These are phyloP conservation scores for Martensiomyces pterosporus DNA, from an alignment of 192 early-diverging fungal species.

Conservation along the genomic window DNA sequence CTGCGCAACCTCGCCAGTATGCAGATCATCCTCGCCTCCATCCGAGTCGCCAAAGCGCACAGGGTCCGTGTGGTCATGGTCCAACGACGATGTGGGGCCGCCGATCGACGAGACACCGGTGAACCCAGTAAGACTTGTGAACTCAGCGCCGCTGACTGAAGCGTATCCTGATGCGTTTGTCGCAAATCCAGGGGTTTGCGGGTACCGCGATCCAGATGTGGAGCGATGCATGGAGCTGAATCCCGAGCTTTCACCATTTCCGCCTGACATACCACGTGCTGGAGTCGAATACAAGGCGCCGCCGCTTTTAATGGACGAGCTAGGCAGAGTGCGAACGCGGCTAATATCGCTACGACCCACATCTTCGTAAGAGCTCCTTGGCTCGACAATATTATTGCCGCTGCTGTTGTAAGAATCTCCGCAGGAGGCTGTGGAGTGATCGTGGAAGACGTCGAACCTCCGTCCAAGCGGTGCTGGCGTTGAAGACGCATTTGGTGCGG, in stretches of 20 bases:
- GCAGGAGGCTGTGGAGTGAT: conserved; percentile 4
- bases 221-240: not conserved
- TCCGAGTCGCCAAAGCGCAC: conserved; percentile 9
- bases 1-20: conserved; percentile 1
- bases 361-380: not conserved
- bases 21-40: conserved; percentile 4
- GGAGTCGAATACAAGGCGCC: conserved; percentile 10
- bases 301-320: too few relatives aligned
- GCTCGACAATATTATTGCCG: not conserved
- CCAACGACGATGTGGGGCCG: conserved; percentile 10
- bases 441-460: conserved; percentile 3
- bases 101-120: conserved; percentile 38
- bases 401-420: not conserved
- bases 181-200: conserved; percentile 26
- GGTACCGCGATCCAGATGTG: not conserved
- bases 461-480: not conserved
- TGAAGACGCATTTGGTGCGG: not conserved
- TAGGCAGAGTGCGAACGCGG: too few relatives aligned
- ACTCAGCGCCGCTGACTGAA: conserved; percentile 29
- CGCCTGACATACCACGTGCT: not conserved
- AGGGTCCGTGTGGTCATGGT: not conserved
- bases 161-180: conserved; percentile 13
- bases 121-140: conserved; percentile 24
- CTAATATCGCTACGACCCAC: not conserved
- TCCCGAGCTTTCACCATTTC: not conserved